Evolutionary conservation across 2,329 filamentous ascomycete genomes (phyloP).

Genomic region (Hypoxylon sp.): DNA sequence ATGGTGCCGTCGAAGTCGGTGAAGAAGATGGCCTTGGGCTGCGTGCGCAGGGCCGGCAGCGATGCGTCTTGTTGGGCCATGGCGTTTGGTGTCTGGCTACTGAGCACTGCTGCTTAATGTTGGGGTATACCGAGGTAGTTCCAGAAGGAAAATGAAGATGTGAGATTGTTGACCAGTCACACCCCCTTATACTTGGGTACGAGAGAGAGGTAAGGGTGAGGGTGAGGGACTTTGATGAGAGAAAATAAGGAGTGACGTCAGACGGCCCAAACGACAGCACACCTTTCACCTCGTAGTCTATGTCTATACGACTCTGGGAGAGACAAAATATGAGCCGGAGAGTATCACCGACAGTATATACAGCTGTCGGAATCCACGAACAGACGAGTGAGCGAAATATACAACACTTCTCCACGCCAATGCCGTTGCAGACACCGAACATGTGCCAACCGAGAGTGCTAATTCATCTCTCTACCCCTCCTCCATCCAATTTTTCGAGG

Average conservation of each 20-base stretch:
- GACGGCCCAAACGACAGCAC: background rate
- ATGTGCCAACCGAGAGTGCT: conserved; percentile 22
- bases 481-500: conserved; percentile 27
- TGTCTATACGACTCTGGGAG: background rate
- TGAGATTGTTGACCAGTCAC: background rate
- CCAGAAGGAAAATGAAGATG: background rate
- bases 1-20: conserved; percentile 99
- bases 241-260: conserved; percentile 8
- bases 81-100: background rate
- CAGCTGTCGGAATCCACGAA: background rate
- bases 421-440: conserved; percentile 18
- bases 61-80: conserved; percentile 36
- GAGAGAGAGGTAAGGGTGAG: background rate
- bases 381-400: conserved; percentile 11
- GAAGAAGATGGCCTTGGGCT: conserved; percentile 96
- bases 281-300: background rate
- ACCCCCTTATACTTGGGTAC: background rate
- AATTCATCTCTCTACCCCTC: background rate
- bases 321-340: background rate
- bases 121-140: background rate
- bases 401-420: conserved; percentile 20
- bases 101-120: background rate
- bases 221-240: background rate
- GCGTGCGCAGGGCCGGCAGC: conserved; percentile 67
- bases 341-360: background rate